Percentiles rank a stretch among this genome's conserved stretches.
Evolutionary conservation across 345 rosid genomes (phyloP).

Genomic region (Aquilaria sinensis): DNA sequence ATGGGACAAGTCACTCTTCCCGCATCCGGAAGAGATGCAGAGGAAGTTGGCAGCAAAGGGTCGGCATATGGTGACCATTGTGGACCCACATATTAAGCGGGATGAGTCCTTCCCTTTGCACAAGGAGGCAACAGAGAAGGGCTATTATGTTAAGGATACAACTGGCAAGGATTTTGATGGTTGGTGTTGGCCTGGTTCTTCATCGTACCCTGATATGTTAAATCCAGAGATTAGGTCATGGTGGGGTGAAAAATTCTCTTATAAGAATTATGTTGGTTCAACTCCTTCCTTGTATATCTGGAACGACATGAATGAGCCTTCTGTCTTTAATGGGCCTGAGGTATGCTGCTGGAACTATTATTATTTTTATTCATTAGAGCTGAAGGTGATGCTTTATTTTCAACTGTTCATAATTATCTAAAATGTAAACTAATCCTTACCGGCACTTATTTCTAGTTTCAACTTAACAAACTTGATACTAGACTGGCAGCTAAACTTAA

Average conservation of each 20-base stretch:
- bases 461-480: too few species aligned
- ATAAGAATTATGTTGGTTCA: slow-evolving; percentile 70
- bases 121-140: slow-evolving; percentile 75
- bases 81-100: slow-evolving; percentile 97
- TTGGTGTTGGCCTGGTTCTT: slow-evolving; percentile 99
- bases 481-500: too few species aligned
- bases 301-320: slow-evolving; percentile 99
- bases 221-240: slow-evolving; percentile 88
- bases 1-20: slow-evolving; percentile 79
- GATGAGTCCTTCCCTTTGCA: slow-evolving; percentile 75
- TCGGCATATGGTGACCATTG: slow-evolving; percentile 94
- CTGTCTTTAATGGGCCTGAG: slow-evolving; percentile 99
- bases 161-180: slow-evolving; percentile 88
- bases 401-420: too few species aligned
- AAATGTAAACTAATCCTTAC: too few species aligned
- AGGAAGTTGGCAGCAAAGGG: slow-evolving; percentile 84
- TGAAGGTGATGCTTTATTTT: too few species aligned
- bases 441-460: too few species aligned
- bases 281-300: slow-evolving; percentile 90
- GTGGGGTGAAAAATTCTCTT: slow-evolving; percentile 85
- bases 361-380: too few species aligned
- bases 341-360: slow-evolving; percentile 26
- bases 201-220: slow-evolving; percentile 79
- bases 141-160: slow-evolving; percentile 86
- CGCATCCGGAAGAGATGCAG: slow-evolving; percentile 93